Base-by-base conservation (phyloP, 2,329 filamentous ascomycete genomes). In the Aspergillus ruber region DNA sequence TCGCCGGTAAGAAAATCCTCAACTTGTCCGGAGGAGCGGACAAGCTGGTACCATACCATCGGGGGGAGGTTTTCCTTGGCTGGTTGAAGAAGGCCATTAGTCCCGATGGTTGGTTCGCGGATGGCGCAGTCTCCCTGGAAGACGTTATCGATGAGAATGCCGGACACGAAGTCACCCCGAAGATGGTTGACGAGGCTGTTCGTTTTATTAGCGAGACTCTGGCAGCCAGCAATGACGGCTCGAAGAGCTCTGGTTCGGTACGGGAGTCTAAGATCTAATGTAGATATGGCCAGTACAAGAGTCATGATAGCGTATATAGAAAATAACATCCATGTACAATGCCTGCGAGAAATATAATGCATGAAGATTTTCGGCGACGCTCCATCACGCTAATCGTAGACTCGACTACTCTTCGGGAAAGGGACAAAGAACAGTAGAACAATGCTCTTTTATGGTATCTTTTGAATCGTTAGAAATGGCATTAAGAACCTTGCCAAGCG, bases 41-140 rank as follows among this genome's bases (percentile, higher is more conserved):
- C 57, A 81, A 81, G 51, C 62, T 85, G 13, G 82, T 85, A 12
- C 80, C 80, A 5, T 81, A 83, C 56, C 68, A 70, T 8, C 74
- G 75, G 6, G 75, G 76, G 12, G 74, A 81, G 56, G 69, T 74
- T 0, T 83, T 84, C 55, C 54, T 84, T 35, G 64, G 67, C 0
- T 80, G 77, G 68, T 66, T 84, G 52, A 82, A 82, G 62, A 66
- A 68, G 33, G 64, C 64, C 2, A 59, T 69, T 50, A 59, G 56
- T 1, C 61, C 66, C 8, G 57, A 58, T 43, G 62, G 75, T 46
- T 79, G 67, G 71, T 81, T 70, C 52, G 70, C 72, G 2, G 75
- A 80, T 42, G 67, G 75, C 12, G 71, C 69, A 1, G 65, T 82
- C 3, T 64, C 65, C n/a, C 65, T 84, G 10, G 75, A 81, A 52